Percentiles rank a stretch among this genome's conserved stretches.
Conservation (phyloP, 2,329 filamentous ascomycete genomes). For the Aureobasidium namibiae region DNA sequence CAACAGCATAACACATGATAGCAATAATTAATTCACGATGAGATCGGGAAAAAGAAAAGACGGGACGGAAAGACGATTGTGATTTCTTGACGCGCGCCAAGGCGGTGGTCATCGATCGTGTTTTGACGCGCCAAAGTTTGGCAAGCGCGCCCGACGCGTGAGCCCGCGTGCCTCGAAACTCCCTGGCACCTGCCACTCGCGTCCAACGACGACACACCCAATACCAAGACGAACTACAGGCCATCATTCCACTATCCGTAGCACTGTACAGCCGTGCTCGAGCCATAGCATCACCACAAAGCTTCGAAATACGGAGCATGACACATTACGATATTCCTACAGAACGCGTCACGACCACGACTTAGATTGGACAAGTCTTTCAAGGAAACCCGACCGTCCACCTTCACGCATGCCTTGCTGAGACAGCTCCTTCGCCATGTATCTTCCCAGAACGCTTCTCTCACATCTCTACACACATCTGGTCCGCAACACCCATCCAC, state of each 20-base stretch:
- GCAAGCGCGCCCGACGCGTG: constrained; percentile 9
- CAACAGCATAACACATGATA: not conserved
- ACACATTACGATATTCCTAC: constrained; percentile 1
- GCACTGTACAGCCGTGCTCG: not conserved
- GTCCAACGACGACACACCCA: not conserved
- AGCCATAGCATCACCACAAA: not conserved
- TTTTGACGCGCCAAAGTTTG: not conserved
- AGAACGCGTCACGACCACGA: constrained; percentile 12
- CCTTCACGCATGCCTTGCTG: not conserved
- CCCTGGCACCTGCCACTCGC: not conserved
- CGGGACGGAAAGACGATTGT: not conserved
- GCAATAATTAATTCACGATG: not conserved
- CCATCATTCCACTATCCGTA: not conserved
- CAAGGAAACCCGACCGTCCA: not conserved
- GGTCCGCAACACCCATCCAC: constrained; percentile 75
- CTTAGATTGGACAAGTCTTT: constrained; percentile 3
- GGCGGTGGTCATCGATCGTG: not conserved
- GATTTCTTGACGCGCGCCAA: not conserved
- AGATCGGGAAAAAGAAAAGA: not conserved
- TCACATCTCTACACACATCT: constrained; percentile 88
- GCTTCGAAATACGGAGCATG: not conserved
- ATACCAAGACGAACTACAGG: not conserved
- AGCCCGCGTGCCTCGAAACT: constrained; percentile 5
- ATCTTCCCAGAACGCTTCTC: constrained; percentile 83
- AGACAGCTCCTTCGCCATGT: constrained; percentile 53